Conservation (phyloP, 768 basidiomycete genomes). For the Saitozyma sp. region DNA sequence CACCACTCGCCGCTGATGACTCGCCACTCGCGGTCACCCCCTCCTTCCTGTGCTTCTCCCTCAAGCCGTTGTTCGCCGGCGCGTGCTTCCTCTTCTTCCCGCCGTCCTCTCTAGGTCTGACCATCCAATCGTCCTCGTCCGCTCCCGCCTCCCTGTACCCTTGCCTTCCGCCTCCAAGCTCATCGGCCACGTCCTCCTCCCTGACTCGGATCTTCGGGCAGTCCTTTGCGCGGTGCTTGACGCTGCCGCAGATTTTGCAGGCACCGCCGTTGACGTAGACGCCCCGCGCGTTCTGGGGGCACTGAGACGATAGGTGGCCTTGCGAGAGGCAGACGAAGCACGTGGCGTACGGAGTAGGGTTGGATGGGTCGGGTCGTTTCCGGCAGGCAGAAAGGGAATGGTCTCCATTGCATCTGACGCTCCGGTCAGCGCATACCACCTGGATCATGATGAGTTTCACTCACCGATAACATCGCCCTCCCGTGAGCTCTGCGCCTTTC, state of each 20-base stretch:
- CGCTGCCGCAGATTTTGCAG: constrained; percentile 85
- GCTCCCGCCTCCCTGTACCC: constrained; percentile 59
- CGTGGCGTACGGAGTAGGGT: constrained; percentile 81
- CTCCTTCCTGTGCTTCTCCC: constrained; percentile 16
- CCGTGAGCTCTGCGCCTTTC: constrained; percentile 43
- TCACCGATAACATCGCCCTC: constrained; percentile 72
- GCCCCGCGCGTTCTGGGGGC: constrained; percentile 78
- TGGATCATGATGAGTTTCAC: constrained; percentile 24
- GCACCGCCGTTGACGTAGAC: constrained; percentile 87
- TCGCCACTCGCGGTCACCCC: neutral
- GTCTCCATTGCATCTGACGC: constrained; percentile 68
- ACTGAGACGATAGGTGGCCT: constrained; percentile 82
- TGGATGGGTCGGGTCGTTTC: constrained; percentile 61
- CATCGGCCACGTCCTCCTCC: constrained; percentile 68
- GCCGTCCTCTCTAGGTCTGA: constrained; percentile 61
- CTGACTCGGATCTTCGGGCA: constrained; percentile 57
- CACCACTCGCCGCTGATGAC: too few relatives aligned
- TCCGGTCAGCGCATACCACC: neutral
- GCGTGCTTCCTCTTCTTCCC: constrained; percentile 35
- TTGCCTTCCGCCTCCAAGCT: constrained; percentile 55
- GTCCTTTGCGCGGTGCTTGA: constrained; percentile 79
- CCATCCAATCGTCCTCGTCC: constrained; percentile 94
- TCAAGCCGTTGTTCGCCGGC: constrained; percentile 28
- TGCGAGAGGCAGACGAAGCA: constrained; percentile 85
- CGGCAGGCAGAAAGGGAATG: constrained; percentile 80